Evolutionary conservation across 495 filamentous ascomycete species (phyloP), one percentile per base, ranked within the genome.

Genomic region (Daldinia bambusicola): DNA sequence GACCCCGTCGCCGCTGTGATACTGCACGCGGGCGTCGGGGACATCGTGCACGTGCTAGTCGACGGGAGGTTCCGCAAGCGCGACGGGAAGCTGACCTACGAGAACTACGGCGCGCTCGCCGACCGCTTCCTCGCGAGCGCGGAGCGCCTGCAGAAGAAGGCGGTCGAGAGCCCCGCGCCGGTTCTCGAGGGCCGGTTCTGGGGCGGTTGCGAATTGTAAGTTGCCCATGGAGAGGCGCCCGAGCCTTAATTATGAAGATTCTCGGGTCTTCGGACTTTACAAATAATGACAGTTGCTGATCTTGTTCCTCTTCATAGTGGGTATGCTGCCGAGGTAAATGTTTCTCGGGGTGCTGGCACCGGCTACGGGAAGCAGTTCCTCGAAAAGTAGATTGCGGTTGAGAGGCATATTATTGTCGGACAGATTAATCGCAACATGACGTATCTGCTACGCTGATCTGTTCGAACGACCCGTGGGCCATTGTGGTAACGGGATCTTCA

Each of bases 1-100:
- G 85, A 87, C 61, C 83, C 85, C 4, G 81, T 87, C 32, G 83
- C 85, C 10, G 85, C 85, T 0, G 76, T 87, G 9, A 77, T 87
- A 2, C 68, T 87, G 57, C 85, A 87, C 59, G 78, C 81, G 0
- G 82, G 77, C 37, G 78, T 83, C 9, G 83, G 80, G 1, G 84
- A 87, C 63, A 72, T 87, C 30, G 73, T 81, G 40, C 73, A 79
- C 38, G 84, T 87, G 10, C 63, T 86, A 32, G 81, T 86, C 1
- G 82, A 83, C 69, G 84, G 84, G 30, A 63, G 76, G 69, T 81
- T 82, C 31, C 43, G 59, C 50, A 84, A 84, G 66, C 66, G 79
- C 30, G 77, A 80, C 31, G 70, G 76, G 9, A 80, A 77, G 67
- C 53, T 83, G 9, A 70, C 67, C 1, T 72, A 73, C 14, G 61